These are phyloP conservation scores for Lavandula angustifolia DNA, from an alignment of 257 asterid species.

Conservation along the genomic window DNA sequence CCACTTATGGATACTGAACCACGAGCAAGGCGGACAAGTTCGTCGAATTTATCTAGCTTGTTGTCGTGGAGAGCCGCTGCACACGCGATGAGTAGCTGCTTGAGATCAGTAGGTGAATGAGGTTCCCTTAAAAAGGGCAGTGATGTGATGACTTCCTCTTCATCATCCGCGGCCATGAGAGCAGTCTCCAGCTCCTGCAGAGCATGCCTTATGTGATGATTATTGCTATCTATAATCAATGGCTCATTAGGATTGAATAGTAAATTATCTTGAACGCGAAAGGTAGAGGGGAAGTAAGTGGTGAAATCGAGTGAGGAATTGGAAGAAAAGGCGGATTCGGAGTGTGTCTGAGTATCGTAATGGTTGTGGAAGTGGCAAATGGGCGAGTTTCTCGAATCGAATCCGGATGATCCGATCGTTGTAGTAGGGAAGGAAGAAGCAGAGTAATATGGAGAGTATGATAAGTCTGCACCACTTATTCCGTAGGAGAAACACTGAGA, in stretches of 20 bases:
- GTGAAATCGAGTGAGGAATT: constrained; percentile 54
- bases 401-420: constrained; percentile 45
- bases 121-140: constrained; percentile 39
- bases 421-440: constrained; percentile 48
- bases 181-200: constrained; percentile 62
- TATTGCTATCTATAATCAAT: constrained; percentile 32
- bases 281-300: constrained; percentile 35
- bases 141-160: constrained; percentile 42
- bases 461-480: constrained; percentile 28
- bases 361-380: constrained; percentile 51
- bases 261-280: not conserved
- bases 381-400: constrained; percentile 60
- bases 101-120: constrained; percentile 46
- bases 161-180: constrained; percentile 74
- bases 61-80: constrained; percentile 71
- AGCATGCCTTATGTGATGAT: constrained; percentile 44
- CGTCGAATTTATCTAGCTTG: constrained; percentile 43
- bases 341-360: constrained; percentile 44
- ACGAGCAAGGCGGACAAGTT: constrained; percentile 50
- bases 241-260: too few relatives aligned
- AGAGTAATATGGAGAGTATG: constrained; percentile 44
- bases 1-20: constrained; percentile 71
- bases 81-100: constrained; percentile 62
- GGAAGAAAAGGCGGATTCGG: constrained; percentile 47
- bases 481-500: constrained; percentile 38